A percentile compares a stretch with the other conserved stretches of the same genome.
Conservation (phyloP, 257 asterid species). For the Coffea eugenioides region DNA sequence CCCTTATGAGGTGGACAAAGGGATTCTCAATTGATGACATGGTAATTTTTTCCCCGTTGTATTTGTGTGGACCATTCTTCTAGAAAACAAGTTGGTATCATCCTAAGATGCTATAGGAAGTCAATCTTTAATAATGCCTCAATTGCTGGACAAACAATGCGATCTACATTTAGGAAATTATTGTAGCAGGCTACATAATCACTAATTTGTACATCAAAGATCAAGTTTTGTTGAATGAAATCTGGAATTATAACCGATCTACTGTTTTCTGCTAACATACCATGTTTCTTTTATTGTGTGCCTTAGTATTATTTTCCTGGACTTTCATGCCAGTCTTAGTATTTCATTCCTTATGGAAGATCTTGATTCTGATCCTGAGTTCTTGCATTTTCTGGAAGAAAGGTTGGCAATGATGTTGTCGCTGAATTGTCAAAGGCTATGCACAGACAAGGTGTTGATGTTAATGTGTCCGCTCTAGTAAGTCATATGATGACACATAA, state of each 20-base stretch:
- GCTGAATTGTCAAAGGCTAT: constrained; percentile 68
- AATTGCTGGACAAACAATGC: not conserved
- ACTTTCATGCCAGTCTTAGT: not conserved
- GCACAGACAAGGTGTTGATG: constrained; percentile 63
- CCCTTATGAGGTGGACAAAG: constrained; percentile 87
- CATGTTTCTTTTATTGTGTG: not conserved
- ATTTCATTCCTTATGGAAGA: not conserved
- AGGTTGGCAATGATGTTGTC: constrained; percentile 89
- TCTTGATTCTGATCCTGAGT: constrained; percentile 3
- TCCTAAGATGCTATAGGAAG: not conserved
- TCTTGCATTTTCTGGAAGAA: constrained; percentile 8
- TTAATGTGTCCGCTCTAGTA: constrained; percentile 82
- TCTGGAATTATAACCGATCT: not conserved
- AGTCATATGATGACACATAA: constrained; percentile 17
- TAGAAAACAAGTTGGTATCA: not conserved
- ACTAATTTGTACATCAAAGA: too few species aligned
- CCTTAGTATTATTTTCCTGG: not conserved
- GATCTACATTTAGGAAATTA: not conserved
- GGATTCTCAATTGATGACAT: constrained; percentile 78
- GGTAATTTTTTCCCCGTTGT: constrained; percentile 26
- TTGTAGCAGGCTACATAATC: not conserved
- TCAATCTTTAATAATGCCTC: not conserved
- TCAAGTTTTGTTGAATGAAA: not conserved
- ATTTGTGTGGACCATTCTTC: not conserved
- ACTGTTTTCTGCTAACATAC: not conserved